Evolutionary conservation across 2,329 filamentous ascomycete species (phyloP).

Genomic region (Colletotrichum aenigma): DNA sequence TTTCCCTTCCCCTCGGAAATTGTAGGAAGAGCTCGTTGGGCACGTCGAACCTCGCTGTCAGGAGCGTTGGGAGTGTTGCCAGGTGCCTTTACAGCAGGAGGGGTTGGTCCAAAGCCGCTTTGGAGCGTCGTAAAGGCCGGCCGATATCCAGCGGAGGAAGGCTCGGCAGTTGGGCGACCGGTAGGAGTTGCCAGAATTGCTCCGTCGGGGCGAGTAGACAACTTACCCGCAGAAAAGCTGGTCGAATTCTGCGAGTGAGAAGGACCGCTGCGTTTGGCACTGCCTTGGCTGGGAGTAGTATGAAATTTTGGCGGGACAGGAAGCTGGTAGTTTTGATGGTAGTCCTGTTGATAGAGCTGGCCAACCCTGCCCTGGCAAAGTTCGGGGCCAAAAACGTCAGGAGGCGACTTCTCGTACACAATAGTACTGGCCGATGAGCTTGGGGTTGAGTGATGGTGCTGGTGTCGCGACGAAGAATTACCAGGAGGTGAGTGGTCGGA

Average conservation of each 20-base stretch:
- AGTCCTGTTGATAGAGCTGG: background rate
- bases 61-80: background rate
- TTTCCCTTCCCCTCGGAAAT: conserved; percentile 1
- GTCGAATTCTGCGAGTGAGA: background rate
- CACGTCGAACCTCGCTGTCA: background rate
- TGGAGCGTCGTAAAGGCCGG: background rate
- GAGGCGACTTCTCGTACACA: background rate
- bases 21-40: background rate
- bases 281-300: background rate
- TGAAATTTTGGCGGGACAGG: conserved; percentile 6
- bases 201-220: background rate
- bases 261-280: background rate
- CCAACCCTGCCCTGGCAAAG: background rate
- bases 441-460: background rate
- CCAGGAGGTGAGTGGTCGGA: conserved; percentile 6
- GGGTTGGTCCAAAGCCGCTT: background rate
- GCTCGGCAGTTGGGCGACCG: background rate
- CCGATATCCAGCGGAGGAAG: background rate
- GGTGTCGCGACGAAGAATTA: background rate
- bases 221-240: background rate
- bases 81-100: background rate
- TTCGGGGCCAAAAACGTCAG: conserved; percentile 9
- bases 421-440: background rate
- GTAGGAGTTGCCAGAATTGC: background rate
- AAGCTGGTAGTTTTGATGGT: background rate